Evolutionary conservation across 2,329 filamentous ascomycete species (phyloP).

Genomic region (Cryphonectria radicalis): DNA sequence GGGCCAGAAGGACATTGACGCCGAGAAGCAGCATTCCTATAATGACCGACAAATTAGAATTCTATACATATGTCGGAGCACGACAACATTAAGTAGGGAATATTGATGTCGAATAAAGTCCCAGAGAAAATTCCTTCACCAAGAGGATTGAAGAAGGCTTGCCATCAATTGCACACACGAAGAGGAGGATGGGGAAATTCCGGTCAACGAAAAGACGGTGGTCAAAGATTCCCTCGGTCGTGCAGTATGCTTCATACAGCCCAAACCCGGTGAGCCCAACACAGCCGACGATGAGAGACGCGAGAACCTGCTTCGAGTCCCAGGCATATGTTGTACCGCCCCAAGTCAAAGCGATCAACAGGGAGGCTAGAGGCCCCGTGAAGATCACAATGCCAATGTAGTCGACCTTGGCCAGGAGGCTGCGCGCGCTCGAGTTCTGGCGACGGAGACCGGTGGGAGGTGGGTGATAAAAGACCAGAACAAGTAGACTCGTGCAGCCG

Average conservation of each 20-base stretch:
- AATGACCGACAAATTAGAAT: neutral
- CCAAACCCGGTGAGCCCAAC: conserved; percentile 16
- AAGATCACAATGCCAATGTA: conserved; percentile 23
- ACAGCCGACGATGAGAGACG: conserved; percentile 10
- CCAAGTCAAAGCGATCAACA: conserved; percentile 21
- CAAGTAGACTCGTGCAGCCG: conserved; percentile 9
- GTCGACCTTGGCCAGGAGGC: conserved; percentile 7
- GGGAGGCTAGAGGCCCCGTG: conserved; percentile 15
- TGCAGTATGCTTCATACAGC: conserved; percentile 14
- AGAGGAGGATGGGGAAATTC: conserved; percentile 20
- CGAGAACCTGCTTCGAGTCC: conserved; percentile 17
- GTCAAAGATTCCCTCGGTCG: conserved; percentile 19
- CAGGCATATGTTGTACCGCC: conserved; percentile 23
- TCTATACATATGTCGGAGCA: neutral
- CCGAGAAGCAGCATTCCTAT: conserved; percentile 23
- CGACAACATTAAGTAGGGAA: neutral
- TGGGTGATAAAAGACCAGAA: conserved; percentile 21
- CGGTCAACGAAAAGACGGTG: conserved; percentile 22
- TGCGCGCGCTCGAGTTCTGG: neutral
- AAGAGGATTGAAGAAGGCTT: neutral
- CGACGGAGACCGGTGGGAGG: conserved; percentile 23
- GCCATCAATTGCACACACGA: conserved; percentile 23
- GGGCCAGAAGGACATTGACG: conserved; percentile 20
- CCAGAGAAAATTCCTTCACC: neutral
- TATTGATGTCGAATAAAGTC: too few species aligned